Evolutionary conservation across 2,329 filamentous ascomycete genomes (phyloP).

Genomic region (Penicillium glabrum): DNA sequence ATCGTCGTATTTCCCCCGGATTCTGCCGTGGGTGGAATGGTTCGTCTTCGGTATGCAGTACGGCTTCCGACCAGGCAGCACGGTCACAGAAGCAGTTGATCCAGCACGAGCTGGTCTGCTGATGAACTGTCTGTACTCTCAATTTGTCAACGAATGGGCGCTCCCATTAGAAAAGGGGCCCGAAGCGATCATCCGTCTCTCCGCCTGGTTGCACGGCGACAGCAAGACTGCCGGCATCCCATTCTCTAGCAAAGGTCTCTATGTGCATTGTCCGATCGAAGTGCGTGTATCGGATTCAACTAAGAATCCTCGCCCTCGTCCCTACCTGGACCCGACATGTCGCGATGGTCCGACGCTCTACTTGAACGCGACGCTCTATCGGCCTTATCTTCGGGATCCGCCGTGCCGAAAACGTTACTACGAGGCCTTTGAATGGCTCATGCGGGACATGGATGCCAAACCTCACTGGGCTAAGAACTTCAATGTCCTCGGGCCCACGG

Average conservation of each 20-base stretch:
- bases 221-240: constrained; percentile 71
- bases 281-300: constrained; percentile 79
- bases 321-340: constrained; percentile 72
- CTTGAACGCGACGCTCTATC: constrained; percentile 86
- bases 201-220: constrained; percentile 81
- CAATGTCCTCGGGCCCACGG: constrained; percentile 56
- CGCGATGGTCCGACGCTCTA: constrained; percentile 73
- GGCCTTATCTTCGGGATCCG: constrained; percentile 75
- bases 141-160: constrained; percentile 98
- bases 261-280: constrained; percentile 87
- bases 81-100: constrained; percentile 72
- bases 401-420: constrained; percentile 78
- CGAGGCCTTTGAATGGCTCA: constrained; percentile 85
- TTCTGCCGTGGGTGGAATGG: constrained; percentile 89
- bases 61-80: constrained; percentile 70
- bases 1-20: constrained; percentile 71
- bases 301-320: constrained; percentile 50
- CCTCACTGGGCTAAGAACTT: constrained; percentile 98
- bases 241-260: constrained; percentile 74
- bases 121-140: constrained; percentile 98
- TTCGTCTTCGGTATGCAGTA: constrained; percentile 98
- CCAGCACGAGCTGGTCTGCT: constrained; percentile 76
- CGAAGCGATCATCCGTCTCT: constrained; percentile 78
- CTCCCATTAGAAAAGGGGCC: constrained; percentile 82
- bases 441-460: constrained; percentile 77